Conservation (phyloP, 768 basidiomycete genomes). For the Suillus paluster region DNA sequence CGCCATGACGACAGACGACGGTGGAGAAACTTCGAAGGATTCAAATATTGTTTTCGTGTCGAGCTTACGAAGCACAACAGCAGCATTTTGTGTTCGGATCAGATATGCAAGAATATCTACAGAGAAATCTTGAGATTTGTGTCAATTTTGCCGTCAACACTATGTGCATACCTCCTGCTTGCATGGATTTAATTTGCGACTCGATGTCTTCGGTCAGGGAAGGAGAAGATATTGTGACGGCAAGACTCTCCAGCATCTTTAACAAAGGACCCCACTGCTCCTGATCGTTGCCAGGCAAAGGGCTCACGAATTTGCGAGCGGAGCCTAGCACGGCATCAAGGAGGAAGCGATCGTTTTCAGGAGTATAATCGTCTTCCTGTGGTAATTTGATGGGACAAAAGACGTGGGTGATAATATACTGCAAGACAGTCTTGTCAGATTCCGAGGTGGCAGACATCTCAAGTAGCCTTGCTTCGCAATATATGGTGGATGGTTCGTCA, state of each 20-base stretch:
- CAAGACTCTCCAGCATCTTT: constrained; percentile 25
- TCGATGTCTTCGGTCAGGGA: constrained; percentile 15
- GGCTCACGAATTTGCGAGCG: constrained; percentile 21
- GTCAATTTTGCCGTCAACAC: not conserved
- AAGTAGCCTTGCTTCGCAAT: not conserved
- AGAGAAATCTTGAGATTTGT: not conserved
- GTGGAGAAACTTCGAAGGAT: constrained; percentile 28
- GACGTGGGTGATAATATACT: constrained; percentile 14
- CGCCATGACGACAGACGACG: constrained; percentile 14
- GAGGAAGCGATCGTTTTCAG: constrained; percentile 26
- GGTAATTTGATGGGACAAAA: constrained; percentile 15
- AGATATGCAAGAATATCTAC: constrained; percentile 23
- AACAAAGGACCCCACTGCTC: constrained; percentile 29
- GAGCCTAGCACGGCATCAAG: constrained; percentile 21
- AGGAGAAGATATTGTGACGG: constrained; percentile 5
- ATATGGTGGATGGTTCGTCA: not conserved
- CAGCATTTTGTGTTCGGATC: constrained; percentile 31
- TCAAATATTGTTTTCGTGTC: constrained; percentile 20
- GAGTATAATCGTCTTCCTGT: constrained; percentile 30
- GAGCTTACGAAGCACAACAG: constrained; percentile 15
- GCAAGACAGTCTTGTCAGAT: not conserved
- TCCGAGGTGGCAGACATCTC: not conserved
- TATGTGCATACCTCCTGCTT: constrained; percentile 16
- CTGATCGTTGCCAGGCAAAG: constrained; percentile 10
- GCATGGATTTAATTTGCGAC: constrained; percentile 15